These are phyloP conservation scores for Bryoerythrophyllum caledonicum DNA, from an alignment of 225 moss, liverwort and hornwort species.

Conservation along the genomic window DNA sequence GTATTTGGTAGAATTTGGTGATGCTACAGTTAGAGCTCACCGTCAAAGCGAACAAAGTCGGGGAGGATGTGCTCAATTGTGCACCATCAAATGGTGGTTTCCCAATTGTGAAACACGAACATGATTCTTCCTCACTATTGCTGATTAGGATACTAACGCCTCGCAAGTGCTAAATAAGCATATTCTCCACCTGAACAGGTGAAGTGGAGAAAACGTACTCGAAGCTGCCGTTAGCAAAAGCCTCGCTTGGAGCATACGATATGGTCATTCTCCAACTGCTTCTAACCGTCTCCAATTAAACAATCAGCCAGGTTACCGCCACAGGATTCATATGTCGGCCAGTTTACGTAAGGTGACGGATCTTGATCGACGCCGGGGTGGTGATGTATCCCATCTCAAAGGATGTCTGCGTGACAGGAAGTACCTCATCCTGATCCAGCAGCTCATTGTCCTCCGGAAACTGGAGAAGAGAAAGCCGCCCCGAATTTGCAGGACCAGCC, in stretches of 20 bases:
- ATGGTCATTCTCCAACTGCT: neutral
- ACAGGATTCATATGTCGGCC: neutral
- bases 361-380: neutral
- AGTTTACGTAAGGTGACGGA: neutral
- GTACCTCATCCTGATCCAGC: neutral
- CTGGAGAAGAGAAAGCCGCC: neutral
- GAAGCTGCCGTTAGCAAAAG: neutral
- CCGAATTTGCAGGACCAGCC: neutral
- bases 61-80: neutral
- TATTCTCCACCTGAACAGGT: neutral
- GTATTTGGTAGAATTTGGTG: neutral
- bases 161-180: neutral
- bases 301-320: neutral
- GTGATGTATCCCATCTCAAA: neutral
- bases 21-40: neutral
- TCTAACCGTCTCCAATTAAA: neutral
- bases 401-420: neutral
- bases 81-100: neutral
- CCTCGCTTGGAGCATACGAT: neutral
- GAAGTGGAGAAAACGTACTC: neutral
- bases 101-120: too few relatives aligned
- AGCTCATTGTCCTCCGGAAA: neutral
- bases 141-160: neutral
- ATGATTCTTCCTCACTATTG: neutral
- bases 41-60: neutral